Conservation (phyloP, 805 yeast species). For the Cyberlindnera maritima region DNA sequence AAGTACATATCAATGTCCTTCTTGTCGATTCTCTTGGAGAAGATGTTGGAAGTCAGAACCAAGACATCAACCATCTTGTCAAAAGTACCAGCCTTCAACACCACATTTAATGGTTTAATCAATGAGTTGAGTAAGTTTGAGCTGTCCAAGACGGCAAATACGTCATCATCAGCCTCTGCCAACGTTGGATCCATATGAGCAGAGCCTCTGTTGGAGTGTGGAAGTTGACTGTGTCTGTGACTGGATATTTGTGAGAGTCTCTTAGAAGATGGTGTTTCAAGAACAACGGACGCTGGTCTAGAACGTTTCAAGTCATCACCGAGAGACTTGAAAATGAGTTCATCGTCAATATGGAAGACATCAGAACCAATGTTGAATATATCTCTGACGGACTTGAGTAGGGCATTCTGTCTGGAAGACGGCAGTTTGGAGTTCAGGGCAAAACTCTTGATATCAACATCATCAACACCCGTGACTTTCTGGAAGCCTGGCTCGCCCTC, state of each 20-base stretch:
- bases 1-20: constrained; percentile 42
- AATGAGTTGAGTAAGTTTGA: constrained; percentile 25
- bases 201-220: constrained; percentile 11
- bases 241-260: constrained; percentile 38
- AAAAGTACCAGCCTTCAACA: constrained; percentile 64
- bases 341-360: constrained; percentile 52
- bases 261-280: constrained; percentile 43
- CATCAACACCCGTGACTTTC: constrained; percentile 44
- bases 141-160: constrained; percentile 33
- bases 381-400: constrained; percentile 58
- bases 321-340: constrained; percentile 58
- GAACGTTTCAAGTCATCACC: constrained; percentile 31
- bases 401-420: constrained; percentile 41
- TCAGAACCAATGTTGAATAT: constrained; percentile 59
- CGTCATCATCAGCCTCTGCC: constrained; percentile 26
- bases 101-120: constrained; percentile 39
- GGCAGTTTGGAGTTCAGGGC: constrained; percentile 23
- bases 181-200: constrained; percentile 1
- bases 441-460: constrained; percentile 38
- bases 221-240: constrained; percentile 21
- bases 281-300: constrained; percentile 44
- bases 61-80: constrained; percentile 78
- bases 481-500: constrained; percentile 11
- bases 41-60: constrained; percentile 67
- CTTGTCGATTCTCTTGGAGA: constrained; percentile 40